Evolutionary conservation across 257 asterid species (phyloP).

Genomic region (Salvia miltiorrhiza): DNA sequence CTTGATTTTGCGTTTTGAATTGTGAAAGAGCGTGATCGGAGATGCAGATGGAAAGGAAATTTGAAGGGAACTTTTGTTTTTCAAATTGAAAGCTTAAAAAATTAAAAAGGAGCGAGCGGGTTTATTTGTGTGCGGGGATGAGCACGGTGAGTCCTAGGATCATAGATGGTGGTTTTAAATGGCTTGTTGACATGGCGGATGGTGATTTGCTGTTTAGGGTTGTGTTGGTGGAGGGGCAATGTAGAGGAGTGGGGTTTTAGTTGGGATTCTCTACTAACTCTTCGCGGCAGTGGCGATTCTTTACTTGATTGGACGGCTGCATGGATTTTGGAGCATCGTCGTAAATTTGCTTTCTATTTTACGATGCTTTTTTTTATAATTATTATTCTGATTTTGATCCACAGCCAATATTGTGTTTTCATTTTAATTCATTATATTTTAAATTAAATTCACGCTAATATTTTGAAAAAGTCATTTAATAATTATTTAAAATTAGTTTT

Average conservation of each 20-base stretch:
- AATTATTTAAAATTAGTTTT: too few relatives aligned
- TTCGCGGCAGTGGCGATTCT: conserved; percentile 25
- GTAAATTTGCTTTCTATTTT: background rate
- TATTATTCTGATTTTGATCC: too few relatives aligned
- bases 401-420: too few relatives aligned
- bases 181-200: conserved; percentile 6
- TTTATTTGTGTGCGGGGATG: conserved; percentile 1
- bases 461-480: too few relatives aligned
- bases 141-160: background rate
- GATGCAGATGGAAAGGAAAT: background rate
- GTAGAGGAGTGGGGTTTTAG: background rate
- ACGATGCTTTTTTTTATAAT: too few relatives aligned
- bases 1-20: background rate
- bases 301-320: conserved; percentile 18
- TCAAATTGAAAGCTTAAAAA: background rate
- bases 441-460: too few relatives aligned
- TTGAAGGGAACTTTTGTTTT: background rate
- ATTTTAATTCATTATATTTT: too few relatives aligned
- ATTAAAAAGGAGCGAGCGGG: background rate
- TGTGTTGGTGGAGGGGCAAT: background rate
- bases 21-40: background rate
- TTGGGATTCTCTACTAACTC: conserved; percentile 6
- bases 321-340: conserved; percentile 7
- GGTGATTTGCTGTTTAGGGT: background rate
- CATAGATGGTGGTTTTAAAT: background rate